Percentiles rank a stretch among this genome's conserved stretches.
Evolutionary conservation across 1,284 basidiomycete genomes (phyloP).

Genomic region (Rhodotorula sp.): DNA sequence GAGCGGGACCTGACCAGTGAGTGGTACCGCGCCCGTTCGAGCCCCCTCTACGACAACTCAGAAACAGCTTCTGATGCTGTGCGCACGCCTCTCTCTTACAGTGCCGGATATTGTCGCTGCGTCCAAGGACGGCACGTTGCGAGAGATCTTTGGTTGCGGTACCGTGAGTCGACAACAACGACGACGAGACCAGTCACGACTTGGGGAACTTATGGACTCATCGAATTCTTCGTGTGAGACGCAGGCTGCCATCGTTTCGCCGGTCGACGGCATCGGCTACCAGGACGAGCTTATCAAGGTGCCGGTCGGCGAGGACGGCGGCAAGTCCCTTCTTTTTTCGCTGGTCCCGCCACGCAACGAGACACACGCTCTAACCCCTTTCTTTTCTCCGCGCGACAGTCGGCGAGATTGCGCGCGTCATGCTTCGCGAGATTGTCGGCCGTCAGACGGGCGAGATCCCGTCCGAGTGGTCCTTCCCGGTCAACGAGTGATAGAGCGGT

Average conservation of each 20-base stretch:
- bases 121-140: conserved; percentile 66
- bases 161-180: conserved; percentile 52
- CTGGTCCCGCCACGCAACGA: too few relatives aligned
- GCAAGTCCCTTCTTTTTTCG: conserved; percentile 62
- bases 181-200: background rate
- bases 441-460: conserved; percentile 83
- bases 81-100: background rate
- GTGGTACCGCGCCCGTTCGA: background rate
- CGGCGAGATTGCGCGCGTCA: conserved; percentile 62
- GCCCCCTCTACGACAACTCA: too few relatives aligned
- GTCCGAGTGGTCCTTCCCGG: conserved; percentile 66
- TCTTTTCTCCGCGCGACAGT: background rate
- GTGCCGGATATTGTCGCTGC: conserved; percentile 81
- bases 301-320: conserved; percentile 77
- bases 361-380: too few relatives aligned
- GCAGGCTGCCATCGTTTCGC: conserved; percentile 60
- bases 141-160: conserved; percentile 93
- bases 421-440: conserved; percentile 81
- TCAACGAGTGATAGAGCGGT: conserved; percentile 1
- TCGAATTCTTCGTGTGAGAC: background rate
- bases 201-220: background rate
- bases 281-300: conserved; percentile 76
- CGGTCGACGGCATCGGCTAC: conserved; percentile 56
- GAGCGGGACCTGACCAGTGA: conserved; percentile 77
- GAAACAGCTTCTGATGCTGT: too few relatives aligned